Evolutionary conservation across 2,329 filamentous ascomycete genomes (phyloP).

Genomic region (Diaporthe australafricana): DNA sequence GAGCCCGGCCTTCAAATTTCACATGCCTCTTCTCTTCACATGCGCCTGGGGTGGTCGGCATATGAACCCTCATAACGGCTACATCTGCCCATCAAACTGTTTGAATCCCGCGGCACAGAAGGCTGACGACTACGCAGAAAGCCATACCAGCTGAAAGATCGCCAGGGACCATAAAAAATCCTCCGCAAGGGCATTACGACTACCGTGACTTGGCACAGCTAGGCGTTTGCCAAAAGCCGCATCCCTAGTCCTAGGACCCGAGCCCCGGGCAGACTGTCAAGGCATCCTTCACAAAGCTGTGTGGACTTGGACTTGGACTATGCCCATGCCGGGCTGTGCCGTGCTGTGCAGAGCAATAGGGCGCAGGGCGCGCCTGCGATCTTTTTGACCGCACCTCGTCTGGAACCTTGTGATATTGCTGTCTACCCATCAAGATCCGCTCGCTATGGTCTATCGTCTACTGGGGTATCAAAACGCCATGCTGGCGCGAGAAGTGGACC

Average conservation of each 20-base stretch:
- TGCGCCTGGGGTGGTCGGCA: not conserved
- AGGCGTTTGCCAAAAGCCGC: constrained; percentile 11
- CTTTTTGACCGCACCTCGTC: not conserved
- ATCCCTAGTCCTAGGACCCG: not conserved
- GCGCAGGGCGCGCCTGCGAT: too few relatives aligned
- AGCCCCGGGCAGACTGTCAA: not conserved
- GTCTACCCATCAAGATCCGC: not conserved
- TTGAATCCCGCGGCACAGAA: not conserved
- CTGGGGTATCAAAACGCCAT: too few relatives aligned
- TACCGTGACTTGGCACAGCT: constrained; percentile 9
- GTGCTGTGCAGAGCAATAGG: not conserved
- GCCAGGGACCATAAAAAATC: constrained; percentile 18
- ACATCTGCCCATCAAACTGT: not conserved
- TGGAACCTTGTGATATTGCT: not conserved
- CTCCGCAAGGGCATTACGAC: not conserved
- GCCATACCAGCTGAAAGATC: constrained; percentile 21
- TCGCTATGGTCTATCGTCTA: too few relatives aligned
- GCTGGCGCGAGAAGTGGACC: too few relatives aligned
- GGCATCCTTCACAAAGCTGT: not conserved
- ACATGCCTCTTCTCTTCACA: constrained; percentile 19
- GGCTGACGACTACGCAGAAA: constrained; percentile 14
- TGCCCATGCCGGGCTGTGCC: not conserved
- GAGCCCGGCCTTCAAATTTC: not conserved
- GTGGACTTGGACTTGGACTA: not conserved
- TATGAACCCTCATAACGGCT: not conserved